Evolutionary conservation across 441 rosid species (phyloP), one percentile per base, ranked within the genome.

Genomic region (Adansonia grandidieri): DNA sequence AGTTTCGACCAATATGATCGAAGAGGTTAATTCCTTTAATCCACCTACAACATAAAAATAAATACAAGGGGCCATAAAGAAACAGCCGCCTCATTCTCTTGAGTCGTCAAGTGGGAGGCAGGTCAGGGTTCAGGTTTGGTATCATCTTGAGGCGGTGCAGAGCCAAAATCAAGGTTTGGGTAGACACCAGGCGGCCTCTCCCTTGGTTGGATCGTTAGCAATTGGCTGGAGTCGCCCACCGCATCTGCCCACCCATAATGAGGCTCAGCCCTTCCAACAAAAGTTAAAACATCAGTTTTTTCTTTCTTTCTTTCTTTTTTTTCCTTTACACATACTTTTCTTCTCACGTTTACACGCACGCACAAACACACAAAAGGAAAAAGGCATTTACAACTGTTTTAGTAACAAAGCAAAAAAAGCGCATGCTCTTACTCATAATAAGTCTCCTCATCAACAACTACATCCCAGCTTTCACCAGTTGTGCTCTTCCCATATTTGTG

Each of bases 401-500:
- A 14, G 0, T 53, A 67, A 67, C 20, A 11, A 4, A 1, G 37
- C 32, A 0, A 44, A 11, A 77, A 58, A 58, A n/a, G 37, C 2
- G 60, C 9, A 47, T 74, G 65, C 7, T 77, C 93, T 92, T 90
- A 96, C 99, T 96, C 98, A 9, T 91, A 96, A 80, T 88, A 89
- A 63, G 99, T 96, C 85, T 91, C 99, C 82, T 94, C 99, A 0
- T 93, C 99, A 79, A 92, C 99, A 42, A 94, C 94, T 50, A 93
- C 93, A 84, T 96, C 98, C 99, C 99, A 96, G 87, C 95, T 91
- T 91, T 96, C 99, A 51, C 97, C 94, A 2, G 98, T 90, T 4
- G 99, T 96, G 86, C 98, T 94, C 80, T 89, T 94, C 24, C 99
- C 99, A 6, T 94, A 94, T 83, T 96, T 96, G 94, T 93, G 99